phyloP scores from a whole-genome alignment of 805 yeast species.

The Nakazawaea molendinolei region DNA sequence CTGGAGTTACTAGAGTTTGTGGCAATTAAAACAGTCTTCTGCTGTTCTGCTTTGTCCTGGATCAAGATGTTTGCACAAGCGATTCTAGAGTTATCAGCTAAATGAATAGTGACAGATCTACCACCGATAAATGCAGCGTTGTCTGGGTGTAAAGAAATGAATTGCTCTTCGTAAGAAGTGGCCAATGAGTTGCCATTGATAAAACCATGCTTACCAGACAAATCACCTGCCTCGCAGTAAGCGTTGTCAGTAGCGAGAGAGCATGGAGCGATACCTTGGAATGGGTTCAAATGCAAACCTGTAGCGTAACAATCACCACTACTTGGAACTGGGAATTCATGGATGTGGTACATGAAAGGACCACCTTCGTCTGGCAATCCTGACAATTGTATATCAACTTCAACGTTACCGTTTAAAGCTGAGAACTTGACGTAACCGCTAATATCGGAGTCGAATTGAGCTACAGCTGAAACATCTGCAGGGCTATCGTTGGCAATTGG shows the following conservation, averaged over 20 bases:
- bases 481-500: slow-evolving; percentile 44
- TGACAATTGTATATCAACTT: slow-evolving; percentile 37
- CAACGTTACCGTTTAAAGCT: slow-evolving; percentile 23
- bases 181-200: slow-evolving; percentile 36
- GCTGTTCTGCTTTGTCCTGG: slow-evolving; percentile 11
- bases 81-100: slow-evolving; percentile 38
- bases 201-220: slow-evolving; percentile 42
- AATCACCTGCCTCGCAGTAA: slow-evolving; percentile 41
- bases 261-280: slow-evolving; percentile 29
- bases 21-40: not conserved
- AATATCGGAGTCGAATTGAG: slow-evolving; percentile 43
- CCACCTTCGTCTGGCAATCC: slow-evolving; percentile 36
- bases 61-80: slow-evolving; percentile 48
- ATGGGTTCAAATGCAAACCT: slow-evolving; percentile 39
- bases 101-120: slow-evolving; percentile 44
- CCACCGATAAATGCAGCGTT: slow-evolving; percentile 34
- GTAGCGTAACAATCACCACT: slow-evolving; percentile 32
- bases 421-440: slow-evolving; percentile 53
- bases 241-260: slow-evolving; percentile 28
- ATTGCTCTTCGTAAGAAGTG: slow-evolving; percentile 33
- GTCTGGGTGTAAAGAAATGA: slow-evolving; percentile 30
- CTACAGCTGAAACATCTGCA: slow-evolving; percentile 43
- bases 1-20: slow-evolving; percentile 11
- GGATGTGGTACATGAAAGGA: slow-evolving; percentile 40
- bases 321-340: slow-evolving; percentile 29